Percentiles rank a stretch among this genome's conserved stretches.
phyloP scores from a whole-genome alignment of 345 rosid species.

The Erucastrum elatum region DNA sequence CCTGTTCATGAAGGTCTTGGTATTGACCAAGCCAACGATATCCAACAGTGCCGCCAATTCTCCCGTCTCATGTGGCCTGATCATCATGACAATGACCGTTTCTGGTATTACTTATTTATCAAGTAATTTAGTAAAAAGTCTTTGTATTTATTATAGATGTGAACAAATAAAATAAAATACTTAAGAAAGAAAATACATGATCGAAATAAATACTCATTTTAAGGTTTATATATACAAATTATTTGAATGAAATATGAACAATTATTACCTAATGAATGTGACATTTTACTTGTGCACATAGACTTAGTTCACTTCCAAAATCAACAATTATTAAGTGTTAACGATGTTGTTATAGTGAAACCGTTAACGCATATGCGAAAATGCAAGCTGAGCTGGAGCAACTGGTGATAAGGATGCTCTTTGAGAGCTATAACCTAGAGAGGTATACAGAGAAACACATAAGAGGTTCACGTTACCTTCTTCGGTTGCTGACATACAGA shows the following conservation, averaged over 20 bases:
- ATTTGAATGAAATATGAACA: no score
- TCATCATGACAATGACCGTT: conserved; percentile 44
- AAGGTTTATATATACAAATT: no score
- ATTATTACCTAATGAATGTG: no score
- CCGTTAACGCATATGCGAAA: conserved; percentile 43
- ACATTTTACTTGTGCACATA: no score
- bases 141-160: not conserved
- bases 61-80: conserved; percentile 53
- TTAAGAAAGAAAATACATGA: no score
- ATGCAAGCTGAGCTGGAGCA: conserved; percentile 47
- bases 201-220: no score
- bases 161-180: no score
- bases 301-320: no score
- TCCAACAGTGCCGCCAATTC: conserved; percentile 41
- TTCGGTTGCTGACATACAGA: conserved; percentile 53
- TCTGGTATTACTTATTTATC: conserved; percentile 37
- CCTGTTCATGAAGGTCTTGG: conserved; percentile 56
- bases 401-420: conserved; percentile 52
- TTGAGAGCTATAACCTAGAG: conserved; percentile 57
- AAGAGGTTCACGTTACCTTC: conserved; percentile 50
- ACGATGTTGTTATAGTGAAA: conserved; percentile 39
- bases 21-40: conserved; percentile 42
- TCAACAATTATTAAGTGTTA: not conserved
- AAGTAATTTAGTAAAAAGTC: not conserved
- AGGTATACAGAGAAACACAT: conserved; percentile 39